These are phyloP conservation scores for Pseudopyricularia cyperi DNA, from an alignment of 2,329 filamentous ascomycete genomes.

Conservation along the genomic window DNA sequence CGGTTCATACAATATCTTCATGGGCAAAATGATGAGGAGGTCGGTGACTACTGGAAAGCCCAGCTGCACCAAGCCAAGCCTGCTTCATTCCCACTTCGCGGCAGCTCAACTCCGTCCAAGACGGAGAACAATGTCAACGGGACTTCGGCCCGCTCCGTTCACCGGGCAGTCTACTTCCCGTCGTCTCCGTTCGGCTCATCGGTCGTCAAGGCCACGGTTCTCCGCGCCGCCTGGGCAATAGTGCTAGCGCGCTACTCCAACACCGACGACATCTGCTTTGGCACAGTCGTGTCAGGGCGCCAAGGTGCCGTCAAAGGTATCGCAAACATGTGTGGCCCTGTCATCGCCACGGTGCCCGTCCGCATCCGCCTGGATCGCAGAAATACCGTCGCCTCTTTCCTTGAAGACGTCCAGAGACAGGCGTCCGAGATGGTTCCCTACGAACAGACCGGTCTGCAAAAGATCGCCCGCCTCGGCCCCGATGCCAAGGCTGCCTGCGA, in stretches of 20 bases:
- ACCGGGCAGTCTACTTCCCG: not conserved
- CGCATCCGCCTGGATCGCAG: constrained; percentile 8
- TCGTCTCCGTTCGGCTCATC: not conserved
- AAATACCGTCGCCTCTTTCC: constrained; percentile 1
- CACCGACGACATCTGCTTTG: constrained; percentile 40
- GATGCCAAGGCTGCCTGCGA: not conserved
- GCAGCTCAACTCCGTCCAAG: not conserved
- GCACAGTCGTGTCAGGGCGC: constrained; percentile 36
- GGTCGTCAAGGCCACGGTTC: constrained; percentile 21
- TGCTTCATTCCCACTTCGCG: not conserved
- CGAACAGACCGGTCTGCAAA: not conserved
- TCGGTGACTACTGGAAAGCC: not conserved
- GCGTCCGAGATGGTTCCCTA: not conserved
- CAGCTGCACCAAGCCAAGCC: not conserved
- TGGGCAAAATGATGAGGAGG: not conserved
- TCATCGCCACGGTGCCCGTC: constrained; percentile 17
- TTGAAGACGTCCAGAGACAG: not conserved
- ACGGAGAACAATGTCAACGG: not conserved
- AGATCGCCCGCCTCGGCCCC: not conserved
- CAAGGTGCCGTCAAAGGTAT: constrained; percentile 17
- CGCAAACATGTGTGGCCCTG: constrained; percentile 14
- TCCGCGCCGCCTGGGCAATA: constrained; percentile 46
- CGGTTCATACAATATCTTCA: not conserved
- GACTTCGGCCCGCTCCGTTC: not conserved
- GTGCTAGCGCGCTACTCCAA: constrained; percentile 36